These are phyloP conservation scores for Cryptococcus sp. DNA, from an alignment of 1,284 basidiomycete genomes.

Conservation along the genomic window DNA sequence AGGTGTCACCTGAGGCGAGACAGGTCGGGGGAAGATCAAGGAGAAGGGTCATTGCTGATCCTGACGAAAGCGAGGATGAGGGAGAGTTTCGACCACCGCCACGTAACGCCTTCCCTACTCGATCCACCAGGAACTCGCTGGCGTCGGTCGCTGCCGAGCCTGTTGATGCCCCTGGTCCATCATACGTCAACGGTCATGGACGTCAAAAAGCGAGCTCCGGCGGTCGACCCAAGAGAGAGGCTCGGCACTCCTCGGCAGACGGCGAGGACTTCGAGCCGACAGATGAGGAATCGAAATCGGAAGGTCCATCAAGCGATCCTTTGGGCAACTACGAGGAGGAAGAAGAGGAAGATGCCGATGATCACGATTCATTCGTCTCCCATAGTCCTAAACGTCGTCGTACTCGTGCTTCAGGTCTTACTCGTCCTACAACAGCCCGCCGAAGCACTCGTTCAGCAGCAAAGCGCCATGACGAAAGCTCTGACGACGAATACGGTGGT, in stretches of 20 bases:
- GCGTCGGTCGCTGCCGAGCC: not conserved
- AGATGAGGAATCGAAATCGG: conserved; percentile 13
- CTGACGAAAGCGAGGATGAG: conserved; percentile 42
- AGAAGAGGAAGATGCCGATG: conserved; percentile 16
- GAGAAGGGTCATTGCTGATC: conserved; percentile 39
- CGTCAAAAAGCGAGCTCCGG: not conserved
- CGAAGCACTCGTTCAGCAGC: conserved; percentile 23
- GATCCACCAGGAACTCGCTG: conserved; percentile 18
- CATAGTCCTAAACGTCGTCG: conserved; percentile 5
- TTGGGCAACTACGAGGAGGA: conserved; percentile 21
- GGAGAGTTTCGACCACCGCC: conserved; percentile 21
- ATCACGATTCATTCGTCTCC: conserved; percentile 10
- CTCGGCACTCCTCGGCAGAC: conserved; percentile 17
- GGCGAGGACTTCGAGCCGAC: conserved; percentile 21
- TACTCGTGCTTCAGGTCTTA: conserved; percentile 6
- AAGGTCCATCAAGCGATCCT: conserved; percentile 15
- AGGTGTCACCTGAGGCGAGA: conserved; percentile 4
- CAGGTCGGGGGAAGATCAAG: conserved; percentile 27
- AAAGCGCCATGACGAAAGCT: conserved; percentile 20
- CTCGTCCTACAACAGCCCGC: conserved; percentile 14
- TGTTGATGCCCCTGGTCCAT: conserved; percentile 5
- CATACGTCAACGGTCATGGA: conserved; percentile 13
- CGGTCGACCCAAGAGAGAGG: not conserved
- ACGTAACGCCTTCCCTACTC: conserved; percentile 27
- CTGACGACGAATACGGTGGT: conserved; percentile 37